Conservation (phyloP, 2,329 filamentous ascomycete genomes). For the Arthrobotrys entomopaga region DNA sequence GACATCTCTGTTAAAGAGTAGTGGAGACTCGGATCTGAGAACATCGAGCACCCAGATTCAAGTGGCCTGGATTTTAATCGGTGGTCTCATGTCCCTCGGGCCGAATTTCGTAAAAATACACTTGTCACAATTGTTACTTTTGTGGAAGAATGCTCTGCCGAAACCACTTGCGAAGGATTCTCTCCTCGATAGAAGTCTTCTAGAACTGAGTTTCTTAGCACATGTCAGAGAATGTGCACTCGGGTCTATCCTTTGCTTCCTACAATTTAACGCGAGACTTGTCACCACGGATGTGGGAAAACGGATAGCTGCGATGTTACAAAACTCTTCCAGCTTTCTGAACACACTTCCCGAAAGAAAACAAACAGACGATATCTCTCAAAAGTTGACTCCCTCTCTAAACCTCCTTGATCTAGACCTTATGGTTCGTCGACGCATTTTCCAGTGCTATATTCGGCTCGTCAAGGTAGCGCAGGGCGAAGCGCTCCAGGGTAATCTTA, state of each 20-base stretch:
- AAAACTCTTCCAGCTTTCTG: conserved; percentile 92
- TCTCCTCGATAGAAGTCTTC: conserved; percentile 79
- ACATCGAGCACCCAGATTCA: conserved; percentile 95
- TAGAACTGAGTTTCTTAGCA: conserved; percentile 91
- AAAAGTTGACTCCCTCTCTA: conserved; percentile 82
- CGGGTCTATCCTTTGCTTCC: conserved; percentile 87
- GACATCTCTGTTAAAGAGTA: conserved; percentile 89
- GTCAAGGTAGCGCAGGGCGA: conserved; percentile 89
- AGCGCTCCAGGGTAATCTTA: conserved; percentile 86
- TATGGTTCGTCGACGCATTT: conserved; percentile 90
- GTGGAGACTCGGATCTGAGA: conserved; percentile 86
- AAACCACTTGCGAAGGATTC: conserved; percentile 95
- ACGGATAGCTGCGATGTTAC: conserved; percentile 89
- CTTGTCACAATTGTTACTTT: conserved; percentile 86
- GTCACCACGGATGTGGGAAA: conserved; percentile 94
- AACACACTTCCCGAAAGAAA: conserved; percentile 82
- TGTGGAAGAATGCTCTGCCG: conserved; percentile 97
- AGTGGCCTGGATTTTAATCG: conserved; percentile 96
- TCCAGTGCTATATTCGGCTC: conserved; percentile 94
- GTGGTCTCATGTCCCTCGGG: conserved; percentile 93
- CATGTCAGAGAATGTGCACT: conserved; percentile 95
- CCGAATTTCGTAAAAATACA: conserved; percentile 99
- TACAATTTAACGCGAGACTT: conserved; percentile 91
- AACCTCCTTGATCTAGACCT: conserved; percentile 90
- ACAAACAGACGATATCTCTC: conserved; percentile 83